These are phyloP conservation scores for Hypoxylon sp. DNA, from an alignment of 2,329 filamentous ascomycete species.

Conservation along the genomic window DNA sequence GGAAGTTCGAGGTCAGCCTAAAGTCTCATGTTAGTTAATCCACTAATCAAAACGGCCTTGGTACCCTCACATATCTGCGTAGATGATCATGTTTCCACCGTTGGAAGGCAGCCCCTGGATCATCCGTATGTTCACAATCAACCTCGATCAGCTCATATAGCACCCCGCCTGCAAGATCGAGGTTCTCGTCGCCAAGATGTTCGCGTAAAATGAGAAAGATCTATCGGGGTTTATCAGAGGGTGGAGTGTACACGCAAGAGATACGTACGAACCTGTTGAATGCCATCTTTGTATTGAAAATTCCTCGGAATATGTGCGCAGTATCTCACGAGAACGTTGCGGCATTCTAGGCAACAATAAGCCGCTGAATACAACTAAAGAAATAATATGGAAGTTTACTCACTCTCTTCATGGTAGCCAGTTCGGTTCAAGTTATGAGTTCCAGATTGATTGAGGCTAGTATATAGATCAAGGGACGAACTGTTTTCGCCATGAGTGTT, in stretches of 20 bases:
- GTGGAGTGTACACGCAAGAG: background rate
- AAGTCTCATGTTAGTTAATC: constrained; percentile 18
- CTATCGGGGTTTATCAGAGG: constrained; percentile 44
- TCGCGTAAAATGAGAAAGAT: constrained; percentile 59
- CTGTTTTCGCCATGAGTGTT: background rate
- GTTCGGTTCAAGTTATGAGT: constrained; percentile 43
- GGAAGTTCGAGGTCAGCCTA: constrained; percentile 59
- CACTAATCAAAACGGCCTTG: background rate
- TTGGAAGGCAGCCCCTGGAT: constrained; percentile 60
- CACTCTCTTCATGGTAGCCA: constrained; percentile 50
- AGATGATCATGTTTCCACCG: constrained; percentile 61
- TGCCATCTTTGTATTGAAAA: constrained; percentile 60
- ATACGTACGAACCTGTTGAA: constrained; percentile 54
- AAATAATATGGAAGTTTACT: constrained; percentile 17
- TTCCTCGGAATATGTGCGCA: constrained; percentile 60
- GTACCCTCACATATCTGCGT: constrained; percentile 55
- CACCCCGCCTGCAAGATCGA: constrained; percentile 59
- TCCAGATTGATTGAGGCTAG: constrained; percentile 42
- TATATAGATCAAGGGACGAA: constrained; percentile 6
- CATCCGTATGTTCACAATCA: constrained; percentile 59
- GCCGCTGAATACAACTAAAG: background rate
- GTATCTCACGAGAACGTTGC: constrained; percentile 59
- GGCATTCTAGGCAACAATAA: constrained; percentile 54
- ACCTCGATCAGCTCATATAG: constrained; percentile 62
- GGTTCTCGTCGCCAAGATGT: constrained; percentile 60